These are phyloP conservation scores for Lotus japonicus DNA, from an alignment of 306 rosid genomes.

Conservation along the genomic window DNA sequence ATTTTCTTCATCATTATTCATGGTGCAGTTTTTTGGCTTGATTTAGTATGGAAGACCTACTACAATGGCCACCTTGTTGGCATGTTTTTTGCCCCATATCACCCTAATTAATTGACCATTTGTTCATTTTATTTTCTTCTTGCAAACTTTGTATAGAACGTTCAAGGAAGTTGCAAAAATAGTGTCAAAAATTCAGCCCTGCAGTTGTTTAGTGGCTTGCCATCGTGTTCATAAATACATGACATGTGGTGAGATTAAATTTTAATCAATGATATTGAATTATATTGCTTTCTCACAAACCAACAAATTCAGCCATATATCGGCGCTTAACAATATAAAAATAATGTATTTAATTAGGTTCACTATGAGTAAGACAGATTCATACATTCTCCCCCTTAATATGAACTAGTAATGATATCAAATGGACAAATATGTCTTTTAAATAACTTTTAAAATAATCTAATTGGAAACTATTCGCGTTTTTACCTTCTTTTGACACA, in stretches of 20 bases:
- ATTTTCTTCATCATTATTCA: constrained; percentile 9
- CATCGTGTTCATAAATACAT: constrained; percentile 25
- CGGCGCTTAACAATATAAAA: constrained; percentile 10
- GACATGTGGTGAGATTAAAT: constrained; percentile 28
- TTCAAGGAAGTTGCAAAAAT: constrained; percentile 41
- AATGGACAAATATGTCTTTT: constrained; percentile 19
- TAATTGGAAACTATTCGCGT: background rate
- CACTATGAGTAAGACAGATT: constrained; percentile 19
- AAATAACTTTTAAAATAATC: background rate
- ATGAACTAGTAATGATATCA: constrained; percentile 20
- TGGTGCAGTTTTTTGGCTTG: background rate
- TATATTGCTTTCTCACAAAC: constrained; percentile 23
- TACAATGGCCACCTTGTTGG: background rate
- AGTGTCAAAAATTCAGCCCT: constrained; percentile 29
- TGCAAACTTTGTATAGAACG: constrained; percentile 27
- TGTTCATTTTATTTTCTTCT: background rate
- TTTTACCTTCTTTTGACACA: constrained; percentile 29
- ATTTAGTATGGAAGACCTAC: background rate
- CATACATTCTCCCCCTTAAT: constrained; percentile 23
- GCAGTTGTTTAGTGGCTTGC: constrained; percentile 25
- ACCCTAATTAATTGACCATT: constrained; percentile 5
- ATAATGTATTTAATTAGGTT: background rate
- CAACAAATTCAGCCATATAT: constrained; percentile 33
- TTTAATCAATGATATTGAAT: constrained; percentile 19
- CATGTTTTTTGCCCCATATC: constrained; percentile 1